Base-by-base conservation (phyloP, 345 rosid species). In the Salix koriyanagi region DNA sequence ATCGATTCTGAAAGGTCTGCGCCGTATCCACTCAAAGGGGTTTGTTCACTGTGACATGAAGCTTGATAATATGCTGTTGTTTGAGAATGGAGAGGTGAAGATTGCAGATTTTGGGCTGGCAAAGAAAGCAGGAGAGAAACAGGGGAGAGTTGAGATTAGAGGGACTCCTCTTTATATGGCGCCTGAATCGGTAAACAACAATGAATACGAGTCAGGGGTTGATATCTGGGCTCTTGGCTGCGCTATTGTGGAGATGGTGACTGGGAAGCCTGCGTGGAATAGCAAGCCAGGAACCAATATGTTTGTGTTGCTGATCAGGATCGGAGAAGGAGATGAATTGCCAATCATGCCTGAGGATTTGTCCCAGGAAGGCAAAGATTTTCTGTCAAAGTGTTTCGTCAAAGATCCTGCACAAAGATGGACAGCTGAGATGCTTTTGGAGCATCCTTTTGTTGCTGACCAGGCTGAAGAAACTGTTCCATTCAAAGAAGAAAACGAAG, bases 161-260 rank as follows among this genome's bases (percentile, higher is more conserved):
- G 87, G 87, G 18, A 85, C 87, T 26, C 87, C 85, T 19, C 52
- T 82, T n/a, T 79, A 76, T 32, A 85, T 82, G 80, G 66, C 87
- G 0, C 87, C 84, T 11, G 87, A 85, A 60, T 82, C 87, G 4
- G 83, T 82, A 5, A 75, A 71, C 65, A 76, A 70, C 6, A 78
- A 77, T 25, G 74, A 76, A 36, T 82, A 79, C 61, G 81, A 72
- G 56, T 36, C 82, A 11, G 76, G 80, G 26, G 69, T 72, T 34
- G 87, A 85, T 75, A 65, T 85, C 0, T 85, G 87, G 87, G 85
- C 83, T 16, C 82, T 85, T 28, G 87, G 85, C 16, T 82, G 85
- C 25, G 65, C 84, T 3, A 46, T 85, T 8, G 74, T 79, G 7
- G 87, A 85, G 85, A 82, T 82, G 87, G 30, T 77, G 5, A 69